phyloP scores from a whole-genome alignment of 805 yeast genomes.

The Martiniozyma abietophila region DNA sequence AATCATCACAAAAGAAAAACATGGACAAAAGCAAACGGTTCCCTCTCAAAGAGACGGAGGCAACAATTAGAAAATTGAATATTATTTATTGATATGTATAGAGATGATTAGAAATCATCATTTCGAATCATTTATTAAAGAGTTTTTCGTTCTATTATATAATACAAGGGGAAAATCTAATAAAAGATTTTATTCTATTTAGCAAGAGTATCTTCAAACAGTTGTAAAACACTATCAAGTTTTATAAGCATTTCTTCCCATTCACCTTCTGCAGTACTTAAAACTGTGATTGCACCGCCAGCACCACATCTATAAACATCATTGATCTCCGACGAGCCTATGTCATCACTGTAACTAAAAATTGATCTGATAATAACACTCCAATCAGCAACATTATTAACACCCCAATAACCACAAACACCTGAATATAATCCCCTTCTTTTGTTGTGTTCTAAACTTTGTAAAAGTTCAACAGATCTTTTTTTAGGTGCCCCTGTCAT shows the following conservation, averaged over 20 bases:
- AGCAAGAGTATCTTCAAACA: constrained; percentile 32
- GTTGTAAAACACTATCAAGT: constrained; percentile 69
- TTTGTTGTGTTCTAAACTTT: constrained; percentile 42
- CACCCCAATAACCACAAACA: constrained; percentile 90
- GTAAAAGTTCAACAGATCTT: constrained; percentile 78
- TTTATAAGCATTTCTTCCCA: constrained; percentile 88
- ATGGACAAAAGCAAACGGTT: constrained; percentile 23
- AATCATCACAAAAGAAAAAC: constrained; percentile 8
- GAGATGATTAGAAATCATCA: too few relatives aligned
- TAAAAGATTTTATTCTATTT: not conserved
- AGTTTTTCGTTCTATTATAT: too few relatives aligned
- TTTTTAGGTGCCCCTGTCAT: constrained; percentile 99
- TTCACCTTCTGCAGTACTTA: constrained; percentile 76
- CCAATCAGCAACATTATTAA: constrained; percentile 87
- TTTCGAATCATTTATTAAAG: constrained; percentile 1
- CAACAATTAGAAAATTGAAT: constrained; percentile 24
- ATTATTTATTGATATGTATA: not conserved
- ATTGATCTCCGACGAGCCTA: constrained; percentile 11
- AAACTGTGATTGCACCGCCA: constrained; percentile 94
- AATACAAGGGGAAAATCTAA: too few relatives aligned
- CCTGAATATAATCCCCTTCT: constrained; percentile 90
- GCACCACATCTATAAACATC: constrained; percentile 83
- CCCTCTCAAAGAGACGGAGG: constrained; percentile 23
- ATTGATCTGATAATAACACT: constrained; percentile 87
- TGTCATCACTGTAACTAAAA: constrained; percentile 51